These are phyloP conservation scores for Starmerella stellata DNA, from an alignment of 805 yeast genomes.

Conservation along the genomic window DNA sequence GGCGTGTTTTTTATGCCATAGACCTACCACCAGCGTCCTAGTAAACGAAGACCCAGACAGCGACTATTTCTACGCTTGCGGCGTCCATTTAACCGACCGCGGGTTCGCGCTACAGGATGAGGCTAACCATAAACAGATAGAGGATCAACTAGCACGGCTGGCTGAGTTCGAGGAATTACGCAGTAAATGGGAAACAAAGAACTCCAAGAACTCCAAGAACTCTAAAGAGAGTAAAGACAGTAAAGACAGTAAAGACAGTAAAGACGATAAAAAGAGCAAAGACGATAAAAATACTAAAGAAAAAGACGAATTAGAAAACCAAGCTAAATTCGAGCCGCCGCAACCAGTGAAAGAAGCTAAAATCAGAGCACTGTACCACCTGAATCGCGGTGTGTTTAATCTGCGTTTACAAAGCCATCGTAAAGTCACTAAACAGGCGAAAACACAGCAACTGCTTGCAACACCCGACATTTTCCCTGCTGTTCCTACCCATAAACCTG, in stretches of 20 bases:
- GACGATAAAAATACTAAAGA: constrained; percentile 4
- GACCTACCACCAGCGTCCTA: constrained; percentile 34
- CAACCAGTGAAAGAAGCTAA: neutral
- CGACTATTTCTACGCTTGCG: constrained; percentile 39
- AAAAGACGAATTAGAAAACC: neutral
- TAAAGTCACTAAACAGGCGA: constrained; percentile 19
- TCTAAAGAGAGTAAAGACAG: constrained; percentile 12
- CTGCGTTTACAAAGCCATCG: constrained; percentile 24
- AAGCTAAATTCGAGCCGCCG: neutral
- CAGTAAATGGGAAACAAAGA: constrained; percentile 13
- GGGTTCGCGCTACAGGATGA: constrained; percentile 31
- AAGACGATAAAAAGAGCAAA: constrained; percentile 10
- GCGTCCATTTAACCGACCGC: constrained; percentile 31
- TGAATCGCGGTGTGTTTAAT: constrained; percentile 29
- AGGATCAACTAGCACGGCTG: constrained; percentile 13
- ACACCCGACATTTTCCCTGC: constrained; percentile 23
- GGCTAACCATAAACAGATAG: constrained; percentile 21
- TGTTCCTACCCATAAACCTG: constrained; percentile 20
- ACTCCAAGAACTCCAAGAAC: no score
- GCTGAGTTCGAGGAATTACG: constrained; percentile 22
- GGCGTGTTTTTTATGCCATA: constrained; percentile 37
- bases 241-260: constrained; percentile 2
- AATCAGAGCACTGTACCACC: constrained; percentile 8
- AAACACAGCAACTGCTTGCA: constrained; percentile 20
- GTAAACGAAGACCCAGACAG: constrained; percentile 28